phyloP scores from a whole-genome alignment of 2,329 filamentous ascomycete genomes.

The Sordariomycetes sp. region DNA sequence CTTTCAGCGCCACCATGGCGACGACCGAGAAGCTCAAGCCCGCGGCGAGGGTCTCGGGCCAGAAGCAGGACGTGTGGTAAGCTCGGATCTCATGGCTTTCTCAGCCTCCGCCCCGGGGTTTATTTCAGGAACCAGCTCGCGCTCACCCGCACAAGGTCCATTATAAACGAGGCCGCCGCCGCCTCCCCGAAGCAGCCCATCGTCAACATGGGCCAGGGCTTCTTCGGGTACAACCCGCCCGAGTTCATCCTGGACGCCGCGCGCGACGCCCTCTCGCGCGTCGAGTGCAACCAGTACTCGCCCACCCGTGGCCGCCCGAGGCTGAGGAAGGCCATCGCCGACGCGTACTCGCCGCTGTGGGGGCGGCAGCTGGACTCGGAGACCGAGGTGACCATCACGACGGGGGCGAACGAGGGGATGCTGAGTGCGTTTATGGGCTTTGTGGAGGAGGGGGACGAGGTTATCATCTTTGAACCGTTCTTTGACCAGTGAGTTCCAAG shows the following conservation, averaged over 20 bases:
- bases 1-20: conserved; percentile 25
- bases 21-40: conserved; percentile 35
- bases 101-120: too few species aligned
- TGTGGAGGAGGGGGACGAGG: conserved; percentile 87
- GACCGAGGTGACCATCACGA: conserved; percentile 90
- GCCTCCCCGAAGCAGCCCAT: conserved; percentile 53
- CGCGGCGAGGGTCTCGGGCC: conserved; percentile 35
- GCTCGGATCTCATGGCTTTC: conserved; percentile 8
- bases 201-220: conserved; percentile 56
- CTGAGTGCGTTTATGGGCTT: conserved; percentile 97
- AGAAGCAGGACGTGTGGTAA: conserved; percentile 43
- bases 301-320: conserved; percentile 88
- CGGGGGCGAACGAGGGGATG: conserved; percentile 85
- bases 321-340: conserved; percentile 83
- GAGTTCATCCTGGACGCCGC: conserved; percentile 84
- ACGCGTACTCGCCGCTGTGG: conserved; percentile 86
- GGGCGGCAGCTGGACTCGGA: conserved; percentile 74
- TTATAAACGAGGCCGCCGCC: conserved; percentile 55
- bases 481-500: conserved; percentile 68
- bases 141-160: conserved; percentile 34
- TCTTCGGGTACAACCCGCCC: conserved; percentile 92
- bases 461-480: conserved; percentile 96
- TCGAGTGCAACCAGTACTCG: conserved; percentile 98
- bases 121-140: background rate
- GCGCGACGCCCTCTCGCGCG: conserved; percentile 76